Conservation (phyloP, 371 early-diverging fungal genomes). For the Mucor plumbeus region DNA sequence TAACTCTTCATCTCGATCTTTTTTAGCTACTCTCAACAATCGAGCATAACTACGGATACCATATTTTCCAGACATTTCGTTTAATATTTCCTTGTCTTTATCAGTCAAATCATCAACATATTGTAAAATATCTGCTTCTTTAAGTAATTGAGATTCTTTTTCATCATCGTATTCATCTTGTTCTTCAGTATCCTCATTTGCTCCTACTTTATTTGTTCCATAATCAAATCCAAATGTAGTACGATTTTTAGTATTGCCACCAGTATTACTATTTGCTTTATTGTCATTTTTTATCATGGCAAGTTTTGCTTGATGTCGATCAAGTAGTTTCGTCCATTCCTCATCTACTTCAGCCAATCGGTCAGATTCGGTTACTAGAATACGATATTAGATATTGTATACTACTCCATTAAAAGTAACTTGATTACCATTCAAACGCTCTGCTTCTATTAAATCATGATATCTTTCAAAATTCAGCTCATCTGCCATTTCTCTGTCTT, state of each 20-base stretch:
- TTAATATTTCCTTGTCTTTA: constrained; percentile 42
- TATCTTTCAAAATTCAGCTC: constrained; percentile 64
- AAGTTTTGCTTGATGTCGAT: constrained; percentile 56
- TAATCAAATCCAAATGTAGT: constrained; percentile 46
- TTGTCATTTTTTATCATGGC: constrained; percentile 40
- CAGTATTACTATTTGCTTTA: constrained; percentile 8
- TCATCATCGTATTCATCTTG: constrained; percentile 31
- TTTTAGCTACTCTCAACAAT: constrained; percentile 47
- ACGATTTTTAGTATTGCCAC: not conserved
- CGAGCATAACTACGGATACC: constrained; percentile 51
- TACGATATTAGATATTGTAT: not conserved
- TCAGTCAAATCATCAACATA: constrained; percentile 55
- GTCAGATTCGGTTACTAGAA: constrained; percentile 47
- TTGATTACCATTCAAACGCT: constrained; percentile 51
- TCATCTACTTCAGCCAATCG: constrained; percentile 53
- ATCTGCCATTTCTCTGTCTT: constrained; percentile 49
- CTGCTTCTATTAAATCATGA: constrained; percentile 61
- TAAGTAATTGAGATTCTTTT: constrained; percentile 41
- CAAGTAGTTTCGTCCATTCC: constrained; percentile 59
- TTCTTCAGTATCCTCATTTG: constrained; percentile 7
- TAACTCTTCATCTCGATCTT: constrained; percentile 51
- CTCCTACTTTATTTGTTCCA: constrained; percentile 32
- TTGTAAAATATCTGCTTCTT: constrained; percentile 53
- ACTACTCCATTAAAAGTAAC: not conserved
- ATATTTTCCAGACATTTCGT: constrained; percentile 52